Evolutionary conservation across 2,329 filamentous ascomycete species (phyloP), one percentile per base, ranked within the genome.

Genomic region (Apiospora saccharicola): DNA sequence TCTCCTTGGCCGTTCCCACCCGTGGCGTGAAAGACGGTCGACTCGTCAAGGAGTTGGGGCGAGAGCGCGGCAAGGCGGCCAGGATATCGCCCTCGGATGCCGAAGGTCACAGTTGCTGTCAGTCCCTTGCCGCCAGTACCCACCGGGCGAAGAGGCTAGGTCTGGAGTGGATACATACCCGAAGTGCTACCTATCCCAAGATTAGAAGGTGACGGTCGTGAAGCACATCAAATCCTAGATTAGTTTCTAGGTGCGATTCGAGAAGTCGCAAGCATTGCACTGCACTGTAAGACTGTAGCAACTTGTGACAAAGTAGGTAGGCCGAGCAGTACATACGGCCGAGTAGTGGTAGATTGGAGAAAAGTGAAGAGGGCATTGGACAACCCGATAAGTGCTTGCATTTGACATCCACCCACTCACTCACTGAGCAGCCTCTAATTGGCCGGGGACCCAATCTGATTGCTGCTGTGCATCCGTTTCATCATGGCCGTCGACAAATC

Each of bases 181-280:
- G 53, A 61, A 16, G 22, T 61, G 34, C 34, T 64, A 61, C 57
- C 57, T 64, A 41, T 64, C 57, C 57, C 57, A 64, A 64, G 57
- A 64, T 41, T 64, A 64, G 57, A 64, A 64, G 34, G 57, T 64
- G 34, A 41, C 14, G 53, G 13, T 19, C 7, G 49, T 61, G 53
- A 34, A 26, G n/a, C 49, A 51, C n/a, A 26, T 51, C 49, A 24
- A 51, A 26, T 51, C 26, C 49, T 26, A n/a, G 7, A 51, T 13
- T 61, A 12, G 26, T 37, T 37, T 64, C 30, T 37, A n/a, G 53
- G 53, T 30, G 19, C 13, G 24, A 37, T 64, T 41, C 57, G 57
- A 64, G 57, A 64, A 41, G 57, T 64, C 19, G 30, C 22, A 61
- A 14, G 49, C n/a, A 24, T n/a, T 47, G 46, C 46, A 47, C 4